A percentile compares a stretch with the other conserved stretches of the same genome.
Conservation (phyloP, 2,329 filamentous ascomycete genomes). For the Penicillium sp. region DNA sequence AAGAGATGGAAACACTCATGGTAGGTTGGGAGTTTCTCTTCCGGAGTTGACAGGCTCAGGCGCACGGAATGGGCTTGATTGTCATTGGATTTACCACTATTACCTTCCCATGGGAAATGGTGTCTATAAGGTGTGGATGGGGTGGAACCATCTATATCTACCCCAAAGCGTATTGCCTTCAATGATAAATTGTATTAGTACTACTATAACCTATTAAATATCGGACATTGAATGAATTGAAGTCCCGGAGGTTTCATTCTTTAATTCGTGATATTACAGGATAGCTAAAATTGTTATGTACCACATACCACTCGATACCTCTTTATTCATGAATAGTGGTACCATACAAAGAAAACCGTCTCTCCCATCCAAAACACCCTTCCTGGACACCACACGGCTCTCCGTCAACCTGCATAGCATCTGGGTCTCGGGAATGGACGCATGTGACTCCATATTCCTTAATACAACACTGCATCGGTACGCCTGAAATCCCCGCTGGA, state of each 20-base stretch:
- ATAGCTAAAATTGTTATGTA: background rate
- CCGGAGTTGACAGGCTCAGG: background rate
- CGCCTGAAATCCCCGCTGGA: conserved; percentile 47
- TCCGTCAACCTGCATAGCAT: conserved; percentile 38
- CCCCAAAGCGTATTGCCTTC: background rate
- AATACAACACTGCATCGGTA: conserved; percentile 69
- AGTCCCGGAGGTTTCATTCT: background rate
- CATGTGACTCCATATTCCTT: conserved; percentile 65
- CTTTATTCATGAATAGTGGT: conserved; percentile 53
- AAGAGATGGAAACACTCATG: background rate
- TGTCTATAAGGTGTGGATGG: background rate
- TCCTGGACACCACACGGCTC: conserved; percentile 44
- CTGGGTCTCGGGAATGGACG: conserved; percentile 35
- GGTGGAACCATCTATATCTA: background rate
- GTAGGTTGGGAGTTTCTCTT: background rate
- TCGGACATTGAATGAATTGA: background rate
- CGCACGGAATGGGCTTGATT: background rate
- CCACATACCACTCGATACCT: background rate
- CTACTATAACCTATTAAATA: background rate
- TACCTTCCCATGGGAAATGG: background rate
- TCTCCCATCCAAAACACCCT: conserved; percentile 56
- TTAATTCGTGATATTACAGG: background rate
- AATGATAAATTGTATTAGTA: conserved; percentile 10
- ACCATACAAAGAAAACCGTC: conserved; percentile 64
- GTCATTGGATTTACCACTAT: conserved; percentile 1